Evolutionary conservation across 257 asterid species (phyloP).

Genomic region (Nicotiana otophora): DNA sequence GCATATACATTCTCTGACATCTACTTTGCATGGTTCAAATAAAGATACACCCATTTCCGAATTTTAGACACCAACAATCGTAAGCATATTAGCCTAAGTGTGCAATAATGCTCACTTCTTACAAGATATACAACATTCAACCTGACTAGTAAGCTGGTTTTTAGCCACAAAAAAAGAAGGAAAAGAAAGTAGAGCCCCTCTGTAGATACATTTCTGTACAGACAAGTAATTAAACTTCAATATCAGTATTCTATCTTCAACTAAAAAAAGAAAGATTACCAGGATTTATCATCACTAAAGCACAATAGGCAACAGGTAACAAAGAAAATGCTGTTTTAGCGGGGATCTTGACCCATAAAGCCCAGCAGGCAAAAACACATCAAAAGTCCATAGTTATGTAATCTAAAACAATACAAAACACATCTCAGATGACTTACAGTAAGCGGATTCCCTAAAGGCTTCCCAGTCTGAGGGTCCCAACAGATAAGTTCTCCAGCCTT

Average conservation of each 20-base stretch:
- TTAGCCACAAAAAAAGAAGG: background rate
- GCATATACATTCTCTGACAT: background rate
- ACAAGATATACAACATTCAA: background rate
- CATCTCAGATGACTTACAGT: constrained; percentile 33
- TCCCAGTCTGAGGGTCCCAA: constrained; percentile 89
- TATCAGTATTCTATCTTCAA: background rate
- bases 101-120: background rate
- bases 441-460: constrained; percentile 69
- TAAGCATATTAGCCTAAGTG: background rate
- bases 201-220: background rate
- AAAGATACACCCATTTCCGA: background rate
- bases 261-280: background rate
- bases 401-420: background rate
- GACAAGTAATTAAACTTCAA: background rate
- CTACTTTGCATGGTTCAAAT: background rate
- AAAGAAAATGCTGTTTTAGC: background rate
- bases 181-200: background rate
- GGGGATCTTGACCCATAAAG: background rate
- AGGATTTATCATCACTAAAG: background rate
- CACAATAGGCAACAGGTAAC: background rate
- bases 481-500: constrained; percentile 82
- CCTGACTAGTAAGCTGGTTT: background rate
- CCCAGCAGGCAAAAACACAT: background rate
- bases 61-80: background rate
- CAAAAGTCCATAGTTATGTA: background rate